Percentiles rank a stretch among this genome's conserved stretches.
Conservation (phyloP, 768 basidiomycete genomes). For the Udeniomyces megalosporus region DNA sequence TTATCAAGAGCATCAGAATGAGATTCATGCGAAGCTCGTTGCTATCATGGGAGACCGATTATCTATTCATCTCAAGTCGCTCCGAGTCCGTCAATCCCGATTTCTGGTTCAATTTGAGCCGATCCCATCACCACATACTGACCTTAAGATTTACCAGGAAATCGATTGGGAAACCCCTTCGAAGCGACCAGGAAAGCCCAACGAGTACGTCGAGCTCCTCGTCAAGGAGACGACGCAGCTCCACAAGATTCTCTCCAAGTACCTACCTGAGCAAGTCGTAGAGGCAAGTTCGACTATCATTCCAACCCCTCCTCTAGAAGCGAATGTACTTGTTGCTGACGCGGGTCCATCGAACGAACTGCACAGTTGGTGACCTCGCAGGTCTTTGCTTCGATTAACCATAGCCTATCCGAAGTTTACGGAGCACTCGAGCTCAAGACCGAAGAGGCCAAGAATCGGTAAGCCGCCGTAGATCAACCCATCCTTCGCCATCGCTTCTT, state of each 20-base stretch:
- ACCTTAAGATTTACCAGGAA: too few species aligned
- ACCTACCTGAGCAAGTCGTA: slow-evolving; percentile 58
- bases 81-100: slow-evolving; percentile 42
- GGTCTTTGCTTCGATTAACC: slow-evolving; percentile 83
- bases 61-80: slow-evolving; percentile 61
- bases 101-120: background rate
- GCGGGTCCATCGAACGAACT: slow-evolving; percentile 1
- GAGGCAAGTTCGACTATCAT: slow-evolving; percentile 42
- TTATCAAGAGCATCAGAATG: slow-evolving; percentile 97
- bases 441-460: slow-evolving; percentile 75
- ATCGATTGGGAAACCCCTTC: slow-evolving; percentile 53
- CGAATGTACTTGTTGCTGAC: background rate
- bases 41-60: slow-evolving; percentile 96
- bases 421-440: slow-evolving; percentile 62
- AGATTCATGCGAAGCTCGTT: slow-evolving; percentile 92
- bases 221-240: slow-evolving; percentile 89
- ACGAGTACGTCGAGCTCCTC: slow-evolving; percentile 81
- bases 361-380: slow-evolving; percentile 79
- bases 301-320: background rate
- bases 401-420: slow-evolving; percentile 75
- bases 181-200: slow-evolving; percentile 35
- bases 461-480: slow-evolving; percentile 19
- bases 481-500: background rate
- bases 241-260: slow-evolving; percentile 88
- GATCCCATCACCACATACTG: too few species aligned